Evolutionary conservation across 176 grass and related monocot species (phyloP).

Genomic region (Puya raimondii): DNA sequence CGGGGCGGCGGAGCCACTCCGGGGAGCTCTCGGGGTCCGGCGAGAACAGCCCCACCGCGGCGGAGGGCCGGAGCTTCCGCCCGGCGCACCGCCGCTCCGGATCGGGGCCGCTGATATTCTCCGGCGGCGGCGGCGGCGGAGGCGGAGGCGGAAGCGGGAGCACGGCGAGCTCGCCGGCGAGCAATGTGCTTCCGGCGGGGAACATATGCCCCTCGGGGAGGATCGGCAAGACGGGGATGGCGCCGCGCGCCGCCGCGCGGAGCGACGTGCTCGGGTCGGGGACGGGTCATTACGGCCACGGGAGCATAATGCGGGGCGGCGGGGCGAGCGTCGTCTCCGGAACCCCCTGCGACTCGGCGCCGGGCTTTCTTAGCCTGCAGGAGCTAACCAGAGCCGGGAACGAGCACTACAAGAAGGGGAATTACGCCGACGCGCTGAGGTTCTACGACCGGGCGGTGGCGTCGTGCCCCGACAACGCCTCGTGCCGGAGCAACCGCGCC

Average conservation of each 20-base stretch:
- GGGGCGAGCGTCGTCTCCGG: neutral
- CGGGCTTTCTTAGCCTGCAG: constrained; percentile 13
- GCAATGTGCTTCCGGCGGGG: constrained; percentile 53
- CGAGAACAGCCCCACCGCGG: constrained; percentile 25
- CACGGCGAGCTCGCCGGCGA: constrained; percentile 44
- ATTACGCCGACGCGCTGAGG: constrained; percentile 40
- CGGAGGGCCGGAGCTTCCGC: neutral
- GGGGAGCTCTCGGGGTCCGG: constrained; percentile 30
- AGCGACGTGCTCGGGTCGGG: constrained; percentile 52
- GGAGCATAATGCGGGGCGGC: constrained; percentile 53
- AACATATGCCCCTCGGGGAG: constrained; percentile 50
- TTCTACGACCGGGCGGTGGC: constrained; percentile 46
- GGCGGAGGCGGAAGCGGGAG: constrained; percentile 17
- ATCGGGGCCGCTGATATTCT: constrained; percentile 42
- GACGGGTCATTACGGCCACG: constrained; percentile 57
- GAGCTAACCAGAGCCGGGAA: constrained; percentile 46
- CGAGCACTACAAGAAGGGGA: constrained; percentile 54
- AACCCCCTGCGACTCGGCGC: constrained; percentile 1
- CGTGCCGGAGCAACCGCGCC: constrained; percentile 50
- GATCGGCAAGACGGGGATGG: constrained; percentile 16
- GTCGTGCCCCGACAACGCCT: constrained; percentile 44
- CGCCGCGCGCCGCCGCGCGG: constrained; percentile 20
- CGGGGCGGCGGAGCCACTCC: constrained; percentile 15
- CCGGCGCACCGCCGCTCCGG: constrained; percentile 29
- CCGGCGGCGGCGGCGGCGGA: constrained; percentile 23